Percentiles rank a stretch among this genome's conserved stretches.
These are phyloP conservation scores for Huntiella savannae DNA, from an alignment of 2,329 filamentous ascomycete genomes.

Conservation along the genomic window DNA sequence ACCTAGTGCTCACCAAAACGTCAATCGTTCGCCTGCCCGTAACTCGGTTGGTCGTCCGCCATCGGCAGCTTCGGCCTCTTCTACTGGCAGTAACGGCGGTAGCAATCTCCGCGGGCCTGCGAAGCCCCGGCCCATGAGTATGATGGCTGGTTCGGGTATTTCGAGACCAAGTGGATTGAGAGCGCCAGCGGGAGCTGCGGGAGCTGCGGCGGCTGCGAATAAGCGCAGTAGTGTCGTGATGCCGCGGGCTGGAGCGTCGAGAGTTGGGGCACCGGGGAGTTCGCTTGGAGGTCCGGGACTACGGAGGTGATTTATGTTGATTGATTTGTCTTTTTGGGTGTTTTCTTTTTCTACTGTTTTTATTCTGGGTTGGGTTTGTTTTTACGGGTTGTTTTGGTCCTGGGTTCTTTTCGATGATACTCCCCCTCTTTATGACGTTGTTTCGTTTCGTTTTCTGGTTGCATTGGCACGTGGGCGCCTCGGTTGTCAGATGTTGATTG, in stretches of 20 bases:
- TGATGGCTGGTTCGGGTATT: slow-evolving; percentile 35
- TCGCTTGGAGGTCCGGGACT: slow-evolving; percentile 20
- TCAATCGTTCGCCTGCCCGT: slow-evolving; percentile 14
- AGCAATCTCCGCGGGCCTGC: slow-evolving; percentile 16
- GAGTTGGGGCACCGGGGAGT: slow-evolving; percentile 43
- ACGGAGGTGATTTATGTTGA: slow-evolving; percentile 13
- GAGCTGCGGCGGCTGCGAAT: slow-evolving; percentile 19
- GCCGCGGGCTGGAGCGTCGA: slow-evolving; percentile 34
- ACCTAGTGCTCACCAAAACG: slow-evolving; percentile 5
- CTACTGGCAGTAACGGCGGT: slow-evolving; percentile 8
- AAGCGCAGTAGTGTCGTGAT: slow-evolving; percentile 28
- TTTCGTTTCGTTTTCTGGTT: background rate
- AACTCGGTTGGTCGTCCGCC: slow-evolving; percentile 7
- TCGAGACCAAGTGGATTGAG: slow-evolving; percentile 37
- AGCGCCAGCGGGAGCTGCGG: slow-evolving; percentile 35
- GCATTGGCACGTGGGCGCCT: background rate
- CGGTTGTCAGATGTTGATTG: background rate
- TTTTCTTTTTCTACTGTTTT: background rate
- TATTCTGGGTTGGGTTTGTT: background rate
- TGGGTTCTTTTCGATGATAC: slow-evolving; percentile 1
- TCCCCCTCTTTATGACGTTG: background rate
- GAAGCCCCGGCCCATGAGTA: slow-evolving; percentile 19
- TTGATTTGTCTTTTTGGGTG: background rate
- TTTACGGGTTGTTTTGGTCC: background rate
- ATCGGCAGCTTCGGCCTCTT: slow-evolving; percentile 10